A percentile compares a stretch with the other conserved stretches of the same genome.
phyloP scores from a whole-genome alignment of 306 rosid species.

The Canavalia gladiata region DNA sequence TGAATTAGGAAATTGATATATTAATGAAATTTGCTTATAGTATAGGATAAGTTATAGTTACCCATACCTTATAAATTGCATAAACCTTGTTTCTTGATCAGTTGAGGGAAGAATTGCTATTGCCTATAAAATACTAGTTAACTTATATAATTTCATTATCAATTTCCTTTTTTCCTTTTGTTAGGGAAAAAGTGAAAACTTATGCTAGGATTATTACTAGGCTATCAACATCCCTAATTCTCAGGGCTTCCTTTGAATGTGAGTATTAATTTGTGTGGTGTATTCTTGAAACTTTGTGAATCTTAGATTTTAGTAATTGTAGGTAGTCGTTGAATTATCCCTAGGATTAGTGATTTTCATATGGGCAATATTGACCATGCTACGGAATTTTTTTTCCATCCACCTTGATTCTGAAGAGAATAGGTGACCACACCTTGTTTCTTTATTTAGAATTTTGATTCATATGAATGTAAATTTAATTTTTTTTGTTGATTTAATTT shows the following conservation, averaged over 20 bases:
- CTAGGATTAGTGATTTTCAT: conserved; percentile 68
- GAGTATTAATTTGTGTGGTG: conserved; percentile 40
- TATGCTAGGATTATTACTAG: too few relatives aligned
- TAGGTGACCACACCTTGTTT: conserved; percentile 55
- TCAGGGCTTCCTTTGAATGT: conserved; percentile 82
- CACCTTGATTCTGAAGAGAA: conserved; percentile 85
- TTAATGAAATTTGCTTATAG: too few relatives aligned
- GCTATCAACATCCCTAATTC: conserved; percentile 37
- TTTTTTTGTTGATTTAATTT: conserved; percentile 35
- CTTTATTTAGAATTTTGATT: conserved; percentile 11
- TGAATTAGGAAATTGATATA: too few relatives aligned
- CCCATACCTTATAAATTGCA: too few relatives aligned
- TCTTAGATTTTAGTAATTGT: conserved; percentile 40
- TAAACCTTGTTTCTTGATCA: too few relatives aligned
- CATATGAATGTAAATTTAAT: neutral
- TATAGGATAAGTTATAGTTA: too few relatives aligned
- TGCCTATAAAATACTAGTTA: too few relatives aligned
- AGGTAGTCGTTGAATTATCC: conserved; percentile 75
- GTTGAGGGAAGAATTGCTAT: too few relatives aligned
- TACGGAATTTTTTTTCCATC: conserved; percentile 79
- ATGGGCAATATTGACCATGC: conserved; percentile 79
- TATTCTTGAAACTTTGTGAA: conserved; percentile 22
- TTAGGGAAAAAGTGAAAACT: too few relatives aligned
- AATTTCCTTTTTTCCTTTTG: too few relatives aligned
- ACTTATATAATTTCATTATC: too few relatives aligned